These are phyloP conservation scores for Paramecium sexaurelia DNA, from an alignment of 73 alveolate genomes.

Conservation along the genomic window DNA sequence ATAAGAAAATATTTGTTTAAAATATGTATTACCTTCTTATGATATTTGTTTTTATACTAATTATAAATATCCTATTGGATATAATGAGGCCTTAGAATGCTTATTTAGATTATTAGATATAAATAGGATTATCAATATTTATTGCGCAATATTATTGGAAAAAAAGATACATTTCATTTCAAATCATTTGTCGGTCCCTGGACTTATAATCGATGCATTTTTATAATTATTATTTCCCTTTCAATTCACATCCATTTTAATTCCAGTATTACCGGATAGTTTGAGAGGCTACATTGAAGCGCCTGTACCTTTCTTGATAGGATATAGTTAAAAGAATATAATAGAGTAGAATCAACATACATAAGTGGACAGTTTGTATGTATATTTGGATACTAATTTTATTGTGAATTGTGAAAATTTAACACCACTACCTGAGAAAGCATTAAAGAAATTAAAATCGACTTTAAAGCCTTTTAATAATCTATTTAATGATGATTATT, in stretches of 20 bases:
- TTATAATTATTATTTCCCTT: conserved; percentile 52
- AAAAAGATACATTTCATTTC: conserved; percentile 58
- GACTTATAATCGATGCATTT: conserved; percentile 59
- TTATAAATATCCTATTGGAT: conserved; percentile 5
- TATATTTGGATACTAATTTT: conserved; percentile 65
- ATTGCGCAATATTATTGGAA: conserved; percentile 54
- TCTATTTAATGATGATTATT: conserved; percentile 36
- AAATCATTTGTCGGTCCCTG: conserved; percentile 53
- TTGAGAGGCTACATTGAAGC: conserved; percentile 63
- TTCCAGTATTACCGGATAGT: conserved; percentile 65
- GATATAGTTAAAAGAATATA: conserved; percentile 40
- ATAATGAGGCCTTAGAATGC: conserved; percentile 25
- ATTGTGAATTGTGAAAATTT: conserved; percentile 52
- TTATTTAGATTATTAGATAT: conserved; percentile 57
- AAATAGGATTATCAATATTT: conserved; percentile 43
- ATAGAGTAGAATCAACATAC: conserved; percentile 6
- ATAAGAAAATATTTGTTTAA: neutral
- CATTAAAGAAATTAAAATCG: conserved; percentile 31
- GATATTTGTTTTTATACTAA: conserved; percentile 5
- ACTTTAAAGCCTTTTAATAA: neutral
- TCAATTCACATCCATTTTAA: conserved; percentile 50
- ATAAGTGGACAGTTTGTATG: conserved; percentile 45
- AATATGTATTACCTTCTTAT: conserved; percentile 22
- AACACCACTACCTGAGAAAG: conserved; percentile 57
- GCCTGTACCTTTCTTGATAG: conserved; percentile 66